These are phyloP conservation scores for Gossypium trilobum DNA, from an alignment of 441 rosid species.

Conservation along the genomic window DNA sequence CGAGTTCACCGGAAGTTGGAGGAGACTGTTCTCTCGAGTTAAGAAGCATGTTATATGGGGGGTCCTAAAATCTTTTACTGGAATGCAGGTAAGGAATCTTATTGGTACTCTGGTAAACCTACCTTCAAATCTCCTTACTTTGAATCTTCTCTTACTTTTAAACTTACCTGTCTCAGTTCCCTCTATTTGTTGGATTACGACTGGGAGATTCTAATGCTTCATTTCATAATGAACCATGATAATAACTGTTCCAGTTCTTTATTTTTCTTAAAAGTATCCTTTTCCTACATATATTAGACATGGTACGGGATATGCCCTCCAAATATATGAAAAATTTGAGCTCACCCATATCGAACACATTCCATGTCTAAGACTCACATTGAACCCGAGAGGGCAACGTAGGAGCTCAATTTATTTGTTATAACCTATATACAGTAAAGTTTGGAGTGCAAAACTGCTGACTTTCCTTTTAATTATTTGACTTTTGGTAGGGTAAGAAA, in stretches of 20 bases:
- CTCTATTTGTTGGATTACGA: not conserved
- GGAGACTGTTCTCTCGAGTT: constrained; percentile 82
- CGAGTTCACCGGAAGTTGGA: constrained; percentile 94
- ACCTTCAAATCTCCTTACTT: not conserved
- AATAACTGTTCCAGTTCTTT: not conserved
- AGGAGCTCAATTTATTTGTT: not conserved
- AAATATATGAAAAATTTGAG: not conserved
- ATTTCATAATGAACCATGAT: not conserved
- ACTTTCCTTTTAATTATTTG: constrained; percentile 12
- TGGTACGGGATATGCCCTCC: not conserved
- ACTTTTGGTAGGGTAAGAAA: constrained; percentile 73
- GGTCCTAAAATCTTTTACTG: constrained; percentile 89
- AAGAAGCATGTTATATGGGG: constrained; percentile 97
- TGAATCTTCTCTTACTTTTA: not conserved
- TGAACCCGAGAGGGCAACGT: not conserved
- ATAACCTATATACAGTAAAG: not conserved
- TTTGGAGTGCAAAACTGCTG: not conserved
- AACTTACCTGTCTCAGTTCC: not conserved
- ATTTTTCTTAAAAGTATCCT: not conserved
- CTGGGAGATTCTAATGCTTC: not conserved
- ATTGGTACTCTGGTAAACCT: not conserved
- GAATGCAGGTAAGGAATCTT: constrained; percentile 71
- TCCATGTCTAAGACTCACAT: not conserved
- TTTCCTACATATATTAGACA: not conserved
- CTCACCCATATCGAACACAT: not conserved